Percentiles rank a stretch among this genome's conserved stretches.
Conservation (phyloP, 108 stramenopile genomes). For the Bacterosira constricta region DNA sequence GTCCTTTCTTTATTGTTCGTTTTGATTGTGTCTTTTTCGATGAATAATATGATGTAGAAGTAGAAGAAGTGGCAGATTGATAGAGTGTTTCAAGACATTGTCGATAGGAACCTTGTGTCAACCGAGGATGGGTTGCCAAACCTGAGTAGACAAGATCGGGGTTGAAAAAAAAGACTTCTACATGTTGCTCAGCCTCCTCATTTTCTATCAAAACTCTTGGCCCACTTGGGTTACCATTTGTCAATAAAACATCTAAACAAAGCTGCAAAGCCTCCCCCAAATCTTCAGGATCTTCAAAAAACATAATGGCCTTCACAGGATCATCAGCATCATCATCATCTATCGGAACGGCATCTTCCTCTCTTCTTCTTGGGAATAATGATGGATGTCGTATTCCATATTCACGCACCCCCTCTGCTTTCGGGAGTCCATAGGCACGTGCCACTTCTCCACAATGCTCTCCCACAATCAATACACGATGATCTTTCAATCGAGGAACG, state of each 20-base stretch:
- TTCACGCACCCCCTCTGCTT: constrained; percentile 13
- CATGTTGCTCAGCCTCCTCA: constrained; percentile 2
- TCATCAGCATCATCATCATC: constrained; percentile 15
- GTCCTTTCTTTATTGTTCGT: not conserved
- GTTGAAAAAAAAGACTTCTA: constrained; percentile 16
- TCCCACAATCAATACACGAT: constrained; percentile 13
- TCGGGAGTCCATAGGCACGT: constrained; percentile 8
- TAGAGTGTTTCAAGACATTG: constrained; percentile 16
- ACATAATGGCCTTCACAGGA: constrained; percentile 13
- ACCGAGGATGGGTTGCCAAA: constrained; percentile 14
- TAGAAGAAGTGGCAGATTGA: constrained; percentile 5
- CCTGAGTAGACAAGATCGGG: constrained; percentile 26
- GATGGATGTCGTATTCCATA: constrained; percentile 8
- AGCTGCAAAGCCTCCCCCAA: constrained; percentile 20
- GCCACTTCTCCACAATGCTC: constrained; percentile 17
- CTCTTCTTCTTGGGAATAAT: constrained; percentile 10
- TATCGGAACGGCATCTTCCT: not conserved
- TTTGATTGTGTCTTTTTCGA: not conserved
- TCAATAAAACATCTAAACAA: constrained; percentile 14
- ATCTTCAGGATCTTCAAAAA: constrained; percentile 28
- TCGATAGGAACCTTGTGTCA: constrained; percentile 25
- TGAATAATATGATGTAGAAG: constrained; percentile 8
- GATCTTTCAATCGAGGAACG: constrained; percentile 2
- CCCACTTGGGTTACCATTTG: constrained; percentile 12
- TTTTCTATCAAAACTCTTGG: constrained; percentile 1